Evolutionary conservation across 2,329 filamentous ascomycete species (phyloP).

Genomic region (Alternaria ethzedia): DNA sequence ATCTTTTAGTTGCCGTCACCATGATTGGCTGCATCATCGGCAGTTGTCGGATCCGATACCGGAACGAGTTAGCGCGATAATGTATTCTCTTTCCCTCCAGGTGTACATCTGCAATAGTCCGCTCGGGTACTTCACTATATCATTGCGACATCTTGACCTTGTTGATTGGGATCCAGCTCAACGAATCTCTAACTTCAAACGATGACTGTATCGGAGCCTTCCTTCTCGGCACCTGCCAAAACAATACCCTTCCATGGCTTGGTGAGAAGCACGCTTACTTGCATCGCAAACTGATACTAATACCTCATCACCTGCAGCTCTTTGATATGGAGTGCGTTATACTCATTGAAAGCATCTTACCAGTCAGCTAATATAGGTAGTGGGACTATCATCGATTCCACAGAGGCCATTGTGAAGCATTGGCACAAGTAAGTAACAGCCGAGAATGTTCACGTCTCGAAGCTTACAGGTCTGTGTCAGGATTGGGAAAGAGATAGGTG

Average conservation of each 20-base stretch:
- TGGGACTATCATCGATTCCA: slow-evolving; percentile 84
- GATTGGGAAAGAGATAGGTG: slow-evolving; percentile 81
- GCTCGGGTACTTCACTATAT: neutral
- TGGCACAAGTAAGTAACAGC: slow-evolving; percentile 68
- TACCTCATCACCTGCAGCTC: slow-evolving; percentile 27
- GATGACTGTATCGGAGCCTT: slow-evolving; percentile 42
- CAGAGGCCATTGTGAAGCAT: slow-evolving; percentile 76
- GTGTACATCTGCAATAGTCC: neutral
- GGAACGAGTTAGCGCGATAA: slow-evolving; percentile 11
- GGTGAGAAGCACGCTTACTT: slow-evolving; percentile 32
- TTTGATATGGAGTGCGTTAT: slow-evolving; percentile 45
- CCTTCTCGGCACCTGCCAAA: slow-evolving; percentile 52
- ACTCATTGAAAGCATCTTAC: neutral
- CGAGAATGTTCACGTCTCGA: neutral
- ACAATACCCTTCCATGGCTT: slow-evolving; percentile 52
- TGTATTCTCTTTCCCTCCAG: slow-evolving; percentile 4
- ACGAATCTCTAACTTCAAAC: neutral
- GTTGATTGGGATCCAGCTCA: neutral
- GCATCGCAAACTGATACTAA: neutral
- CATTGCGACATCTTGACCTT: neutral
- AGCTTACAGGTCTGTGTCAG: slow-evolving; percentile 51
- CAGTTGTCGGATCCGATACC: slow-evolving; percentile 21
- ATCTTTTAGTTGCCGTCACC: neutral
- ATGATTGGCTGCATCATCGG: slow-evolving; percentile 20
- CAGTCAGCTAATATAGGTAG: slow-evolving; percentile 45